These are phyloP conservation scores for Rhytidhysteron rufulum DNA, from an alignment of 2,329 filamentous ascomycete genomes.

Conservation along the genomic window DNA sequence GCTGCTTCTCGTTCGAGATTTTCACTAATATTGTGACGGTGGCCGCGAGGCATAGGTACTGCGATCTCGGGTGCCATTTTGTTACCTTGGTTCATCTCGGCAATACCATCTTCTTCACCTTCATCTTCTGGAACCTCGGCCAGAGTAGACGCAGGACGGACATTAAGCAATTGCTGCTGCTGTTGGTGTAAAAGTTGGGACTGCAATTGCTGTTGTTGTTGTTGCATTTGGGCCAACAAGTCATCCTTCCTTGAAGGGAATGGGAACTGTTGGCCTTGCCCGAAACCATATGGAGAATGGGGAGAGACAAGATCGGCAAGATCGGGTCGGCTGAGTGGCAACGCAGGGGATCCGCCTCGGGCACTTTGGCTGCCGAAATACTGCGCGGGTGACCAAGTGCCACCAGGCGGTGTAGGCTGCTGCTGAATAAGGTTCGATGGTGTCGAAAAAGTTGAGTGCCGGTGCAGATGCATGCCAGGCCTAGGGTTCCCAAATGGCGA, in stretches of 20 bases:
- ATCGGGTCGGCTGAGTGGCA: slow-evolving; percentile 34
- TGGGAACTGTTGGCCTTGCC: slow-evolving; percentile 42
- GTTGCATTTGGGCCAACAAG: slow-evolving; percentile 44
- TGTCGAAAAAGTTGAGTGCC: slow-evolving; percentile 67
- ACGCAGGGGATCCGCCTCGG: slow-evolving; percentile 42
- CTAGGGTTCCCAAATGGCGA: slow-evolving; percentile 59
- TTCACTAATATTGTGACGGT: slow-evolving; percentile 69
- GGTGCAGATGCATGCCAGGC: slow-evolving; percentile 57
- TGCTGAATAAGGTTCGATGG: slow-evolving; percentile 65
- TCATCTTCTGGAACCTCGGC: slow-evolving; percentile 73
- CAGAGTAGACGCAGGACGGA: slow-evolving; percentile 47
- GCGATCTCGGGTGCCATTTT: slow-evolving; percentile 51
- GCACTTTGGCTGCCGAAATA: slow-evolving; percentile 36
- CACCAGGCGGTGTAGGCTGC: slow-evolving; percentile 54
- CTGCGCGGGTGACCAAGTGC: slow-evolving; percentile 40
- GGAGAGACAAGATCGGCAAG: slow-evolving; percentile 34
- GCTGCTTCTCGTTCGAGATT: slow-evolving; percentile 81
- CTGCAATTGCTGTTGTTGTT: slow-evolving; percentile 50
- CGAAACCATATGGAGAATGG: slow-evolving; percentile 60
- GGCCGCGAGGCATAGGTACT: slow-evolving; percentile 58
- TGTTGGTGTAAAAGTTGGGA: slow-evolving; percentile 53
- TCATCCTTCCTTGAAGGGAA: slow-evolving; percentile 37
- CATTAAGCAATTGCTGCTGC: slow-evolving; percentile 45
- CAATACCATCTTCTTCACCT: slow-evolving; percentile 51
- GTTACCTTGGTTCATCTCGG: slow-evolving; percentile 34